Base-by-base conservation (phyloP, 805 yeast species). In the Wickerhamomyces strasburgensis region DNA sequence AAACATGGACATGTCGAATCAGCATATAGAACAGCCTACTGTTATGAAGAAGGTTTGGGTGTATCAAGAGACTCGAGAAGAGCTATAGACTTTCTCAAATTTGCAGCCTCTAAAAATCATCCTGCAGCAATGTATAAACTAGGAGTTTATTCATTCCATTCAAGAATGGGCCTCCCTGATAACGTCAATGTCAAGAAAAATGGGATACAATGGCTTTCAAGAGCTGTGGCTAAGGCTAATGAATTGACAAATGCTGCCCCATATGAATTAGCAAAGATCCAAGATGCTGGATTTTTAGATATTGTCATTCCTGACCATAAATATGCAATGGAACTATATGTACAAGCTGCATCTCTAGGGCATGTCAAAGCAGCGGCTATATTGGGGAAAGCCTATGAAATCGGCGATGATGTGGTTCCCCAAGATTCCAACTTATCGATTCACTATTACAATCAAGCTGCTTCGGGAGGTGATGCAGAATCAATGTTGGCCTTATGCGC, bases 61-160 rank as follows among this genome's bases (percentile, higher is more conserved):
- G 83, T 90, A 5, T 78, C 86, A 15, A 73, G 93, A 49, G 97
- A 93, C 58, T 80, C 95, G 0, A 73, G 94, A 39, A 82, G 86
- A 51, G 88, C 94, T 1, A 65, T 87, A 6, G 94, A 86, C 48
- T 87, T 80, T 56, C 64, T 87, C 40, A 82, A 83, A 55, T 78
- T 79, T 54, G 96, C 98, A 0, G 95, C 98, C 0, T 73, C 88
- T 23, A 82, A 84, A 56, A 87, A 85, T 53, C 98, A 90, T 59
- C 88, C 97, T 0, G 89, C 95, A n/a, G 96, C 98, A 5, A 87
- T 90, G 95, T 84, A 81, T 65, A 85, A 89, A 57, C 67, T 88
- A 46, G 98, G 98, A 4, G 69, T 86, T 29, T 87, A 89, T 49
- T 82, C 87, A 27, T 93, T 83, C 61, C 76, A 87, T 53, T 78